A percentile compares a stretch with the other conserved stretches of the same genome.
Conservation (phyloP, 495 filamentous ascomycete species). For the Penicillium subrubescens region DNA sequence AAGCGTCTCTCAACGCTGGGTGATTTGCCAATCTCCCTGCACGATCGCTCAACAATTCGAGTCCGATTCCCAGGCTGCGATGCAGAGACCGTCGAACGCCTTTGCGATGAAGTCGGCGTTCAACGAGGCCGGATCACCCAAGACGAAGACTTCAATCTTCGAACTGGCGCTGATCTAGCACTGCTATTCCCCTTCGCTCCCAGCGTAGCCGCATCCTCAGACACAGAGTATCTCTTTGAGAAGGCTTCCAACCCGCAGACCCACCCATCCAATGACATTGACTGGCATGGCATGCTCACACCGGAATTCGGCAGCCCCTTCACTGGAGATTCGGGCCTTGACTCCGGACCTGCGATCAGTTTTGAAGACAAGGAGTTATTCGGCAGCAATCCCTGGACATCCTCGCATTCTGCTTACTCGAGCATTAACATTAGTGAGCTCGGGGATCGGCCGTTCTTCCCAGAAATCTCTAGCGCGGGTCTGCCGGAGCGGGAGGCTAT, state of each 20-base stretch:
- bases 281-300: slow-evolving; percentile 62
- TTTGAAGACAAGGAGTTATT: slow-evolving; percentile 52
- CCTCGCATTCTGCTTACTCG: slow-evolving; percentile 52
- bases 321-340: slow-evolving; percentile 25
- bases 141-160: slow-evolving; percentile 70
- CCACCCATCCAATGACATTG: slow-evolving; percentile 39
- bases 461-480: slow-evolving; percentile 36
- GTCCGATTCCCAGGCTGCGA: slow-evolving; percentile 93
- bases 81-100: slow-evolving; percentile 73
- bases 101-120: slow-evolving; percentile 86
- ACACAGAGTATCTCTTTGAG: slow-evolving; percentile 38
- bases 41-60: slow-evolving; percentile 62
- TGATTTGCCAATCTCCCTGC: slow-evolving; percentile 78
- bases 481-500: slow-evolving; percentile 36
- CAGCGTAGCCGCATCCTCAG: slow-evolving; percentile 43
- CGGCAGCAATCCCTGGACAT: slow-evolving; percentile 52
- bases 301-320: slow-evolving; percentile 32
- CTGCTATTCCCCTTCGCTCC: slow-evolving; percentile 86
- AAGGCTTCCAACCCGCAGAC: slow-evolving; percentile 25
- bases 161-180: slow-evolving; percentile 67
- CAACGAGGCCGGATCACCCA: slow-evolving; percentile 74
- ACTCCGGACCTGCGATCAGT: slow-evolving; percentile 37
- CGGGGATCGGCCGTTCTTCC: slow-evolving; percentile 46
- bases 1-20: slow-evolving; percentile 74
- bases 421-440: slow-evolving; percentile 57